Conservation (phyloP, 1,284 basidiomycete species). For the Fomitiporia mediterranea region DNA sequence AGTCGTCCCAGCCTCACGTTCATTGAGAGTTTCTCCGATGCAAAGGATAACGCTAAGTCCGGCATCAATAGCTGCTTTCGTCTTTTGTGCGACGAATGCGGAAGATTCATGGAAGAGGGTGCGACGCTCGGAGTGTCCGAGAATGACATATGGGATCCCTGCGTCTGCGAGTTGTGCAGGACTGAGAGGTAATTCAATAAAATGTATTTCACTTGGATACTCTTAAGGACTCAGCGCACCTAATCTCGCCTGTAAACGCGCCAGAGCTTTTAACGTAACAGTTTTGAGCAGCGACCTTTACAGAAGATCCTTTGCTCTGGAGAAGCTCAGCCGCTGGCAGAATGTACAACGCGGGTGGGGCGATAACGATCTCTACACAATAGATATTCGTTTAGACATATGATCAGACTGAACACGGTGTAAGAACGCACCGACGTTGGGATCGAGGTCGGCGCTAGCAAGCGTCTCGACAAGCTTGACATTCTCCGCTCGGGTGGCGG, state of each 20-base stretch:
- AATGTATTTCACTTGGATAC: not conserved
- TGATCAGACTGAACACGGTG: not conserved
- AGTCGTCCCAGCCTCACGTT: conserved; percentile 83
- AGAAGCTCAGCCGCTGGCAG: conserved; percentile 59
- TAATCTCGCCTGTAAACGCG: conserved; percentile 95
- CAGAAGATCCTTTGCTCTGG: conserved; percentile 44
- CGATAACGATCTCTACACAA: conserved; percentile 80
- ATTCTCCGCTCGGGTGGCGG: conserved; percentile 60
- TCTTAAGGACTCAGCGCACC: conserved; percentile 39
- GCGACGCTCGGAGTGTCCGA: conserved; percentile 96
- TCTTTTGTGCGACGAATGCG: conserved; percentile 83
- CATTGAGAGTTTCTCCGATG: conserved; percentile 89
- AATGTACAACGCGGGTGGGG: conserved; percentile 87
- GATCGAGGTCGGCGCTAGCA: conserved; percentile 75
- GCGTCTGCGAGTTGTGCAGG: conserved; percentile 83
- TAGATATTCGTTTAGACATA: not conserved
- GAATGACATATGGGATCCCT: conserved; percentile 86
- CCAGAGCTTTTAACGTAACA: conserved; percentile 81
- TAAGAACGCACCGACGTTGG: conserved; percentile 55
- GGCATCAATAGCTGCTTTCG: conserved; percentile 70
- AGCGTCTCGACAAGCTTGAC: conserved; percentile 60
- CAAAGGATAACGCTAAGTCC: conserved; percentile 90
- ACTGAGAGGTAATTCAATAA: conserved; percentile 34
- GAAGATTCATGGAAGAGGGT: conserved; percentile 90
- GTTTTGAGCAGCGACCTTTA: conserved; percentile 90